Conservation (phyloP, 345 rosid genomes). For the Passiflora organensis region DNA sequence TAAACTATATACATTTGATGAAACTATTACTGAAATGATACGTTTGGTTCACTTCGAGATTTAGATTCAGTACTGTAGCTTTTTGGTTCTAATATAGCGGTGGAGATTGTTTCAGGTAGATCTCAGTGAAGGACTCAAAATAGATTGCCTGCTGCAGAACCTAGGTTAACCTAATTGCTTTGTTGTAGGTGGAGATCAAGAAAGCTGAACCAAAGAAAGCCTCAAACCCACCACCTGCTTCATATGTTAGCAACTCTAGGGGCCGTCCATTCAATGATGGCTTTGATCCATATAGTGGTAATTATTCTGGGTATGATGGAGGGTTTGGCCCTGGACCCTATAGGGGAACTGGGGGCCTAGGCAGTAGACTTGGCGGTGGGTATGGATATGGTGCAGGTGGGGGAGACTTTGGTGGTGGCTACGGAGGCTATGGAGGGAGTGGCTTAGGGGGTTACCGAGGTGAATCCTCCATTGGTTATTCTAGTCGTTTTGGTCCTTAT, state of each 20-base stretch:
- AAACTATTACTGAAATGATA: too few relatives aligned
- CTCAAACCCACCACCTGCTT: conserved; percentile 81
- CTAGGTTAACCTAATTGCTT: conserved; percentile 93
- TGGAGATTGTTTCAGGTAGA: conserved; percentile 33
- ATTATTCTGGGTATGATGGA: conserved; percentile 73
- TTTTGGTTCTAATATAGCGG: conserved; percentile 14
- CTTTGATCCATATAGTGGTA: conserved; percentile 45
- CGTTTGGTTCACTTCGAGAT: neutral
- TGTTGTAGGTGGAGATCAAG: conserved; percentile 99
- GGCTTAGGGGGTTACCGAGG: conserved; percentile 23
- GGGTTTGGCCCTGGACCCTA: conserved; percentile 78
- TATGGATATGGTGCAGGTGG: conserved; percentile 49
- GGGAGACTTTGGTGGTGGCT: conserved; percentile 69
- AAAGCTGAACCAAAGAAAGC: conserved; percentile 99
- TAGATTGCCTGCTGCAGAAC: conserved; percentile 50
- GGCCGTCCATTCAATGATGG: conserved; percentile 25
- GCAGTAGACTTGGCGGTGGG: conserved; percentile 38
- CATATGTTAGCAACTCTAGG: conserved; percentile 48
- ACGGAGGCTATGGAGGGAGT: conserved; percentile 38
- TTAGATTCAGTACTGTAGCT: neutral
- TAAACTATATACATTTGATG: too few relatives aligned
- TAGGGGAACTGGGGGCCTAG: conserved; percentile 40
- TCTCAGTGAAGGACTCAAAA: conserved; percentile 30
- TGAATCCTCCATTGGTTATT: conserved; percentile 50
- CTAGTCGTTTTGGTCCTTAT: conserved; percentile 83